These are phyloP conservation scores for Lagenidium giganteum DNA, from an alignment of 352 stramenopile species.

Conservation along the genomic window DNA sequence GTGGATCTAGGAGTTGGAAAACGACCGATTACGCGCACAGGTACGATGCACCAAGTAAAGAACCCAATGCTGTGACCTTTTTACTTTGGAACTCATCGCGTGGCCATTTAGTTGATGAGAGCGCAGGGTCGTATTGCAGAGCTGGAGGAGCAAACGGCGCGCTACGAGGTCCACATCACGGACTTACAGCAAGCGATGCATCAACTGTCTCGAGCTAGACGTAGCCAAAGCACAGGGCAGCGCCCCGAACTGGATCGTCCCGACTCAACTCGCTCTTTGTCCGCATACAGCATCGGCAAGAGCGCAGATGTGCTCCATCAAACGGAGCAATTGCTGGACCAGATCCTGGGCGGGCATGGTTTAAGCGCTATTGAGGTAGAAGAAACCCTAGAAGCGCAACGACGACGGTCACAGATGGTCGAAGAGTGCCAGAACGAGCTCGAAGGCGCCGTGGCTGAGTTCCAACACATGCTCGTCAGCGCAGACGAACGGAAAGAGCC, in stretches of 20 bases:
- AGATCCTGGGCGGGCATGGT: constrained; percentile 20
- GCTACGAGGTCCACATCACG: not conserved
- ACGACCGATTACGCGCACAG: too few relatives aligned
- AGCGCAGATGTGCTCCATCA: constrained; percentile 54
- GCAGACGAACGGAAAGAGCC: constrained; percentile 21
- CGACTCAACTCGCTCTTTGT: not conserved
- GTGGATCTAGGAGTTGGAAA: too few relatives aligned
- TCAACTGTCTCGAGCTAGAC: constrained; percentile 30
- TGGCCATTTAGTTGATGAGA: too few relatives aligned
- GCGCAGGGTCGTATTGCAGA: too few relatives aligned
- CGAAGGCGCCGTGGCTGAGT: constrained; percentile 49
- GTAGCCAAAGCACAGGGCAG: constrained; percentile 34
- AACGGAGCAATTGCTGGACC: constrained; percentile 39
- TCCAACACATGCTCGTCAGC: constrained; percentile 38
- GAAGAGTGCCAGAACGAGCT: constrained; percentile 58
- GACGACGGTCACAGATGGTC: constrained; percentile 50
- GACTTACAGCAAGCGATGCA: constrained; percentile 43
- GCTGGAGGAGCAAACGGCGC: too few relatives aligned
- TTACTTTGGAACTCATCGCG: too few relatives aligned
- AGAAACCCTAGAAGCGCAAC: constrained; percentile 26
- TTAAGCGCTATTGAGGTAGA: constrained; percentile 4
- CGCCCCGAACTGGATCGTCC: constrained; percentile 16
- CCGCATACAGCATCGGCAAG: constrained; percentile 13
- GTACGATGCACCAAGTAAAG: too few relatives aligned
- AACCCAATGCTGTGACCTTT: too few relatives aligned